Percentiles rank a stretch among this genome's conserved stretches.
Conservation (phyloP, 108 stramenopile species). For the Craspedostauros australis region DNA sequence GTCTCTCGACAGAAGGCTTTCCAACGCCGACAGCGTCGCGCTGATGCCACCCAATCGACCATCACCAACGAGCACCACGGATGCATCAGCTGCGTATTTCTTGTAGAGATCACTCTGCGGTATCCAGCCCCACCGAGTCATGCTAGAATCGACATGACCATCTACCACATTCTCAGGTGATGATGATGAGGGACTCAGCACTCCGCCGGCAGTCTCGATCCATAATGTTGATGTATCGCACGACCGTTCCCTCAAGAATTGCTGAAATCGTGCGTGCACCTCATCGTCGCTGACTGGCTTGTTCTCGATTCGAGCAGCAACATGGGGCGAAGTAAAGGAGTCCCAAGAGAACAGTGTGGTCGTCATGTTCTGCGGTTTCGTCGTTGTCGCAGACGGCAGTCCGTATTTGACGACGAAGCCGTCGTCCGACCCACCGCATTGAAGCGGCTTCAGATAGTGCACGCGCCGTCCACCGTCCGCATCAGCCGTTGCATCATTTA, state of each 20-base stretch:
- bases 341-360: constrained; percentile 83
- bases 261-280: constrained; percentile 46
- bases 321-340: constrained; percentile 86
- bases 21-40: constrained; percentile 81
- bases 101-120: constrained; percentile 90
- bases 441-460: constrained; percentile 94
- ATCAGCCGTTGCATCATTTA: not conserved
- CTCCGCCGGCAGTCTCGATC: constrained; percentile 87
- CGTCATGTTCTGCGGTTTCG: constrained; percentile 12
- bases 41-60: constrained; percentile 85
- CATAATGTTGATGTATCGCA: constrained; percentile 25
- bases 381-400: constrained; percentile 5
- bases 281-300: constrained; percentile 62
- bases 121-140: constrained; percentile 73
- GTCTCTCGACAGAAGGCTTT: constrained; percentile 77
- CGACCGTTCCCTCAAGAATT: constrained; percentile 14
- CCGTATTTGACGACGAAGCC: constrained; percentile 44
- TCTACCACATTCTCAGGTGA: constrained; percentile 56
- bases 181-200: constrained; percentile 74
- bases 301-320: constrained; percentile 70
- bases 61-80: constrained; percentile 90
- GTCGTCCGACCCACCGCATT: constrained; percentile 86
- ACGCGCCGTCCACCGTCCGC: not conserved
- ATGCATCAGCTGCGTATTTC: no score
- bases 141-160: constrained; percentile 21